Base-by-base conservation (phyloP, 345 rosid genomes). In the Stellera chamaejasme region DNA sequence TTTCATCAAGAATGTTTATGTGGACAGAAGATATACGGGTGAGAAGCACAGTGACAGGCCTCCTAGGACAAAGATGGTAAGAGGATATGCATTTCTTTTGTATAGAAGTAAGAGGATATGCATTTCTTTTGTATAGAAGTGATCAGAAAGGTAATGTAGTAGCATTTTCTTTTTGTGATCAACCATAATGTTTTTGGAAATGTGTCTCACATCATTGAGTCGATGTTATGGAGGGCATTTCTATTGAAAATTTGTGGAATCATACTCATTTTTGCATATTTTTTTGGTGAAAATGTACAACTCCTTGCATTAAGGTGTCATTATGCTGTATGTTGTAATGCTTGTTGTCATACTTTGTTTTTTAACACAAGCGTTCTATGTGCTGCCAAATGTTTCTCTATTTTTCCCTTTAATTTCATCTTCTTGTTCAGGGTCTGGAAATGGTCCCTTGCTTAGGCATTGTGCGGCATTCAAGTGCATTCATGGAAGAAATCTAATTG, bases 1-100 rank as follows among this genome's bases (percentile, higher is more conserved):
- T 62, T 93, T 89, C 59, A 83, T 93, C 56, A 93, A 85, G 66
- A 96, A 93, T 74, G 88, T 81, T 15, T 93, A 89, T 61, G 97
- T 88, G 63, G 93, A 86, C 70, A 77, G 79, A 81, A 81, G 89
- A 68, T 92, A 77, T 48, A 66, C 75, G 12, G 90, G 92, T 59
- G 97, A 80, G 50, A 85, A 73, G 75, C 79, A 66, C 66, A 74
- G 64, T 62, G 97, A 89, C 56, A 93, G 77, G 79, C 89, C 95
- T 76, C 95, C 87, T 51, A 82, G 79, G 67, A 77, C 52, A 58
- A 85, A 76, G 58, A 72, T 61, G 89, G 98, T 92, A 60, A 67
- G 83, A 62, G 54, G 12, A 6, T 36, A 28, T 48, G n/a, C 11
- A 13, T 50, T 56, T 49, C n/a, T 28, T 42, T 32, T 32, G 39